A percentile compares a stretch with the other conserved stretches of the same genome.
phyloP scores from a whole-genome alignment of 495 filamentous ascomycete species.

The Penicillium longicatenatum region DNA sequence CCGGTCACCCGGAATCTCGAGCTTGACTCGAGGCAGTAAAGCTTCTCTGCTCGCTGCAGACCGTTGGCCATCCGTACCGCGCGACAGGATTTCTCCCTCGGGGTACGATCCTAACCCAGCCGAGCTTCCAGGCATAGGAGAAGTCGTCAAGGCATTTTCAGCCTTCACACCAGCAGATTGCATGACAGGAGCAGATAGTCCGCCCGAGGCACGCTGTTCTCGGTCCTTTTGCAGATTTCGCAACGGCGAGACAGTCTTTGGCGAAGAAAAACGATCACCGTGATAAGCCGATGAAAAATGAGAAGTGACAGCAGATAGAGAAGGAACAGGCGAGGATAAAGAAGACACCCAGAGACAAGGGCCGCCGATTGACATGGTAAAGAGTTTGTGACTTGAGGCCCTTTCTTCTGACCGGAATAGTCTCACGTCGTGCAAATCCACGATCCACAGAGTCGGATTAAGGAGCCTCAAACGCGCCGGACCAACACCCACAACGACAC shows the following conservation, averaged over 20 bases:
- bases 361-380: conserved; percentile 48
- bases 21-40: conserved; percentile 21
- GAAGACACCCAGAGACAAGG: conserved; percentile 47
- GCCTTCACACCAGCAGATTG: conserved; percentile 35
- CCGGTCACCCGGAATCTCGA: conserved; percentile 23
- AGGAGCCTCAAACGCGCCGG: conserved; percentile 7
- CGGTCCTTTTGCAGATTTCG: conserved; percentile 27
- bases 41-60: conserved; percentile 16
- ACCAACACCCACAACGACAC: conserved; percentile 13
- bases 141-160: conserved; percentile 37
- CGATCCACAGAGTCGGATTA: conserved; percentile 3
- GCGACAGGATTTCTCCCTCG: conserved; percentile 26
- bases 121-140: conserved; percentile 20
- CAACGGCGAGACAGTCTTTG: conserved; percentile 27
- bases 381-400: conserved; percentile 2
- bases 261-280: conserved; percentile 30
- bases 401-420: conserved; percentile 8
- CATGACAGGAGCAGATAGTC: conserved; percentile 29
- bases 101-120: conserved; percentile 19
- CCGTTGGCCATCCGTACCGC: conserved; percentile 1
- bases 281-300: conserved; percentile 38
- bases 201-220: conserved; percentile 17
- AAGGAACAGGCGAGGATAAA: conserved; percentile 37
- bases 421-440: conserved; percentile 4
- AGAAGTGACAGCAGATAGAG: conserved; percentile 38